Evolutionary conservation across 306 rosid genomes (phyloP).

Genomic region (Begonia fuchsioides): DNA sequence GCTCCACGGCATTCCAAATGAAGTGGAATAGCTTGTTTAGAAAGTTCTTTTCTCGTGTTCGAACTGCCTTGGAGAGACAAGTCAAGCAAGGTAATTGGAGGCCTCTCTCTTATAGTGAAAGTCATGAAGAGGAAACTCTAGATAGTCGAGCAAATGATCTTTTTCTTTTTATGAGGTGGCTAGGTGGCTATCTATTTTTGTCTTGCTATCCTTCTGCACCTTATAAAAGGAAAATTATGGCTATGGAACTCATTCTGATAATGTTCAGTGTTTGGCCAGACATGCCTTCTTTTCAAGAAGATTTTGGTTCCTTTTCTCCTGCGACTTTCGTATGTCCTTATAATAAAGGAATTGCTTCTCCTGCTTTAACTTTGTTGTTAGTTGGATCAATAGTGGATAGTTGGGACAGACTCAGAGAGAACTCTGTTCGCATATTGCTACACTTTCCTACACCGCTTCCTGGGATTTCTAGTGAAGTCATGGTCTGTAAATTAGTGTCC

Average conservation of each 20-base stretch:
- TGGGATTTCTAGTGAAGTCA: constrained; percentile 61
- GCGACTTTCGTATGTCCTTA: constrained; percentile 51
- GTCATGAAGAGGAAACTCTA: constrained; percentile 22
- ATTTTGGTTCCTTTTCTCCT: constrained; percentile 13
- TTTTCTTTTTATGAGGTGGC: constrained; percentile 88
- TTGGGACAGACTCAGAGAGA: constrained; percentile 95
- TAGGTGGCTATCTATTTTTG: constrained; percentile 78
- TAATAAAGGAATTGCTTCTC: constrained; percentile 53
- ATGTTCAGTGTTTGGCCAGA: constrained; percentile 82
- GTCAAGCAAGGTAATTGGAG: constrained; percentile 74
- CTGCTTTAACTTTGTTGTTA: constrained; percentile 68
- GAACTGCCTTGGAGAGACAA: constrained; percentile 88
- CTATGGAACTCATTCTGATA: constrained; percentile 66
- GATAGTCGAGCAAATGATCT: constrained; percentile 59
- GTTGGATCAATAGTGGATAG: constrained; percentile 92
- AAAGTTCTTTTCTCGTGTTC: constrained; percentile 80
- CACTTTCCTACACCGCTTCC: constrained; percentile 93
- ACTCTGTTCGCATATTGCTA: constrained; percentile 69
- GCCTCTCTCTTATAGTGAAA: constrained; percentile 27
- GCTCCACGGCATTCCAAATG: constrained; percentile 95
- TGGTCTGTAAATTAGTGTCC: constrained; percentile 38
- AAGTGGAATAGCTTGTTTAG: constrained; percentile 93
- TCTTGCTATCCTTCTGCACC: constrained; percentile 98
- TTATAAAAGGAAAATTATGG: constrained; percentile 94
- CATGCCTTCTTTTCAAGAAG: constrained; percentile 33